These are phyloP conservation scores for Colletotrichum limetticola DNA, from an alignment of 2,329 filamentous ascomycete species.

Conservation along the genomic window DNA sequence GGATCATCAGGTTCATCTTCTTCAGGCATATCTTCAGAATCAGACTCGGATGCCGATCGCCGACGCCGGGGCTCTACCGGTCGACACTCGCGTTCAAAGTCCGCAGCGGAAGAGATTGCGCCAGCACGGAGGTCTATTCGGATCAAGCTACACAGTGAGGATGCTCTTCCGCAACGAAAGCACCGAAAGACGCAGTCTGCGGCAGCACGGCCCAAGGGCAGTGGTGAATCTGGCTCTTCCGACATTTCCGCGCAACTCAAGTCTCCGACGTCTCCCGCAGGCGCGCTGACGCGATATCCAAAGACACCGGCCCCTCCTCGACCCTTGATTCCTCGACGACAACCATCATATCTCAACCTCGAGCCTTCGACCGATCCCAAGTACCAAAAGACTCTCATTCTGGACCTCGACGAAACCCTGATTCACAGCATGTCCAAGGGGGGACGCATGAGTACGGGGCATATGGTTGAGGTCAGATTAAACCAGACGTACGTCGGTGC, in stretches of 20 bases:
- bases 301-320: slow-evolving; percentile 89
- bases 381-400: slow-evolving; percentile 90
- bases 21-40: slow-evolving; percentile 77
- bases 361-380: slow-evolving; percentile 61
- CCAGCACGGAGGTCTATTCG: slow-evolving; percentile 84
- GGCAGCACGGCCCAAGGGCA: slow-evolving; percentile 54
- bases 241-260: slow-evolving; percentile 85
- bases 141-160: slow-evolving; percentile 89
- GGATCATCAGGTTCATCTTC: slow-evolving; percentile 64
- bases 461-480: slow-evolving; percentile 98
- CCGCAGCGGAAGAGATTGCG: slow-evolving; percentile 71
- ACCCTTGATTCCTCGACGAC: slow-evolving; percentile 87
- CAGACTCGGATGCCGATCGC: slow-evolving; percentile 68
- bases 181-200: slow-evolving; percentile 69
- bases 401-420: slow-evolving; percentile 96
- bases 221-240: slow-evolving; percentile 48
- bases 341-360: slow-evolving; percentile 84
- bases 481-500: slow-evolving; percentile 77
- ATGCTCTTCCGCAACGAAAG: slow-evolving; percentile 78
- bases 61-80: slow-evolving; percentile 44
- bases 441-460: slow-evolving; percentile 92
- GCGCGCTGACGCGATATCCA: slow-evolving; percentile 87
- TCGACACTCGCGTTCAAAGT: slow-evolving; percentile 73
- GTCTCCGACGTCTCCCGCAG: slow-evolving; percentile 87
- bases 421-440: slow-evolving; percentile 99